phyloP scores from a whole-genome alignment of 768 basidiomycete genomes.

The Cystoderma amianthinum region DNA sequence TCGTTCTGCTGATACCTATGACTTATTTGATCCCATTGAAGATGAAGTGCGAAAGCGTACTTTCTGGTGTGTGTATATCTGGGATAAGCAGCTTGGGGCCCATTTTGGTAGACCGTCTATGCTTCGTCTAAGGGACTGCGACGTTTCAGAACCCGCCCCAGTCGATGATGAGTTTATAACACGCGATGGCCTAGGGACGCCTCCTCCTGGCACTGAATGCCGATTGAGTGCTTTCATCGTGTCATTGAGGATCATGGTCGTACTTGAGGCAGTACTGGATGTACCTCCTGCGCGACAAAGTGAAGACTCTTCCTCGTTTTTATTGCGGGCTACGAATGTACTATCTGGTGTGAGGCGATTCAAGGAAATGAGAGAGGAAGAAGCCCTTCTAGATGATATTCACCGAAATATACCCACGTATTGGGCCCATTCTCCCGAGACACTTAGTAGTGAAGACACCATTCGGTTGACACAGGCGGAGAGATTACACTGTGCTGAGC shows the following conservation, averaged over 20 bases:
- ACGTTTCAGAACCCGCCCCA: conserved; percentile 79
- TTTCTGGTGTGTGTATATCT: conserved; percentile 94
- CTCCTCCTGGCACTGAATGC: conserved; percentile 67
- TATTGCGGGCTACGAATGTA: conserved; percentile 62
- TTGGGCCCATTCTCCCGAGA: conserved; percentile 79
- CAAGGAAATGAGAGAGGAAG: conserved; percentile 73
- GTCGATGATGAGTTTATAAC: conserved; percentile 91
- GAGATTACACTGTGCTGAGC: conserved; percentile 80
- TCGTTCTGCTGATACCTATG: conserved; percentile 78
- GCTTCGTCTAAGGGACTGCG: conserved; percentile 83
- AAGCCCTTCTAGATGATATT: conserved; percentile 76
- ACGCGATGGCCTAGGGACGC: conserved; percentile 56
- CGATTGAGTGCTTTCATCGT: conserved; percentile 79
- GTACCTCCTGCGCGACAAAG: conserved; percentile 61
- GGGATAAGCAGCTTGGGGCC: conserved; percentile 90
- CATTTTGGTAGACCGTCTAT: conserved; percentile 88
- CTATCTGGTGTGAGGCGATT: conserved; percentile 56
- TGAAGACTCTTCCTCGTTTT: conserved; percentile 70
- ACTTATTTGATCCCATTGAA: conserved; percentile 85
- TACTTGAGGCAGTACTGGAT: conserved; percentile 84
- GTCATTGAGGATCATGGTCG: conserved; percentile 73
- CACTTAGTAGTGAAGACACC: conserved; percentile 77
- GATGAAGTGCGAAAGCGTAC: conserved; percentile 90
- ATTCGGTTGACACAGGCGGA: conserved; percentile 87
- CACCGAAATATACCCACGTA: conserved; percentile 61